Base-by-base conservation (phyloP, 208 protist species). In the Leishmania tarentolae region DNA sequence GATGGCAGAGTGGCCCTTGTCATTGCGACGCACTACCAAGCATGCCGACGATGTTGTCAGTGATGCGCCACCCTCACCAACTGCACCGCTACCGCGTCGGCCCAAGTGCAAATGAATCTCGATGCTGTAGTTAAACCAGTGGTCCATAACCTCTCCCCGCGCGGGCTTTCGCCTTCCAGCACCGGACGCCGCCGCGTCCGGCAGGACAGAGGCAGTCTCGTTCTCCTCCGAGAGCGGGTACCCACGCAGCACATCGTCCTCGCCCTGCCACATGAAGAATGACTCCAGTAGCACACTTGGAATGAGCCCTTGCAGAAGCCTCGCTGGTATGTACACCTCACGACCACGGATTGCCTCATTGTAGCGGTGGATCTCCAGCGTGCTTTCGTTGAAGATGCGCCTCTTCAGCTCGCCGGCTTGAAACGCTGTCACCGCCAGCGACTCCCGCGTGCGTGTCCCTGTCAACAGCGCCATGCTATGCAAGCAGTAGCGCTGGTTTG, bases 231-330 rank as follows among this genome's bases (percentile, higher is more conserved):
- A 80, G n/a, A 84, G 40, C 4, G 87, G 76, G 81, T 96, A 94
- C n/a, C 93, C 91, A 21, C 94, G 91, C 65, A 97, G 63, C 66
- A 96, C 83, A 57, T 94, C 86, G 72, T 96, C 91, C 81, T 92
- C 86, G 53, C 93, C 92, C 59, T 95, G 91, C 94, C 94, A 97
- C 56, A 97, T 86, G 50, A 91, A 87, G 82, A 97, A 96, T 24
- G 86, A 76, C 89, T 97, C 94, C 28, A 97, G 89, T 46, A 97
- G 81, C 35, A 80, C 90, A 50, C 90, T 88, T 17, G 94, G 94
- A 63, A 97, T 69, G 19, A 96, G 42, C 24, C 94, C 94, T 73
- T 96, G 92, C 72, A 97, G 91, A 31, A 96, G 91, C 42, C 88
- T 83, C 3, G 94, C 86, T 17, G 94, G 94, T 19, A 96, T 42